Percentiles rank a stretch among this genome's conserved stretches.
These are phyloP conservation scores for Phyllostachys edulis DNA, from an alignment of 176 grass and related monocot genomes.

Conservation along the genomic window DNA sequence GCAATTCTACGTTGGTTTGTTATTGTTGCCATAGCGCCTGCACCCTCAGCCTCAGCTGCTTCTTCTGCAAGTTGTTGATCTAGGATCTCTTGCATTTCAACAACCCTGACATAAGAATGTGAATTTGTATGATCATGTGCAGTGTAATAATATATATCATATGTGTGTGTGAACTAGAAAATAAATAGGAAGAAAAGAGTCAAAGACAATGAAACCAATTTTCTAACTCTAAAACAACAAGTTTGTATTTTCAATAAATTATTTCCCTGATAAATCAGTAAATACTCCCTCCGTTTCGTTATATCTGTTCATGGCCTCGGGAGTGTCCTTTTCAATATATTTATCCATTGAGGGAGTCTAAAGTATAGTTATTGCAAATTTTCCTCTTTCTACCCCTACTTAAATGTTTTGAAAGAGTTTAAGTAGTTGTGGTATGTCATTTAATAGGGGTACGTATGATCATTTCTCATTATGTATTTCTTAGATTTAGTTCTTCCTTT, in stretches of 20 bases:
- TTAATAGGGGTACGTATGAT: too few species aligned
- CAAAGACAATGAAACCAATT: not conserved
- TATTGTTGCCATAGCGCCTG: constrained; percentile 78
- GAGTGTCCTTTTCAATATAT: too few species aligned
- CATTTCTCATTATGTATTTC: too few species aligned
- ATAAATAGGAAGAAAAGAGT: not conserved
- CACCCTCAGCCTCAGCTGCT: constrained; percentile 96
- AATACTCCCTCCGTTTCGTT: not conserved
- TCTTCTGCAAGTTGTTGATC: constrained; percentile 98
- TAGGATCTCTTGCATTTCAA: constrained; percentile 99
- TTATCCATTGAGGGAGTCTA: too few species aligned
- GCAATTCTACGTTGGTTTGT: constrained; percentile 85
- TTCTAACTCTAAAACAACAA: not conserved
- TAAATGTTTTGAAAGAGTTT: too few species aligned
- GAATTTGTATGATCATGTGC: constrained; percentile 19
- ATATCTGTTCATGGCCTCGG: too few species aligned
- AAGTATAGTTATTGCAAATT: too few species aligned
- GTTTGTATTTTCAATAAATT: not conserved
- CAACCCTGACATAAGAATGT: constrained; percentile 66
- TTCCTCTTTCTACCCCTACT: too few species aligned
- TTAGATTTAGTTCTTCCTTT: too few species aligned
- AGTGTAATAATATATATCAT: constrained; percentile 23
- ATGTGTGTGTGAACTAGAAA: constrained; percentile 9
- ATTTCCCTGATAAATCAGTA: constrained; percentile 12
- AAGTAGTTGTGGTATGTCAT: too few species aligned